phyloP scores from a whole-genome alignment of 192 early-diverging fungal species.

The Phlyctochytrium bullatum region DNA sequence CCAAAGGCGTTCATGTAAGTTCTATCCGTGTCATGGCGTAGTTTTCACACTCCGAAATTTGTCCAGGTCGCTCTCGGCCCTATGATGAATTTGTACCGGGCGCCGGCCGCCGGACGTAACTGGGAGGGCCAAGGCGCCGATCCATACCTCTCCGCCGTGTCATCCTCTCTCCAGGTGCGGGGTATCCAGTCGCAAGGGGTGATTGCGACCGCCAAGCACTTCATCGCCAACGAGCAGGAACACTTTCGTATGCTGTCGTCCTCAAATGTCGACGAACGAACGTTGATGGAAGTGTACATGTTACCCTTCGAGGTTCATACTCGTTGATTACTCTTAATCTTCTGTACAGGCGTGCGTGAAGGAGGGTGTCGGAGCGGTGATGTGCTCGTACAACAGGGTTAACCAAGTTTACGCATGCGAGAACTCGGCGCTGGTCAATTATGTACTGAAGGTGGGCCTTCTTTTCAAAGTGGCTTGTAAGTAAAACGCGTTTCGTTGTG shows the following conservation, averaged over 20 bases:
- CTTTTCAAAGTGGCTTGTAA: neutral
- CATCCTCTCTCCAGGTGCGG: conserved; percentile 27
- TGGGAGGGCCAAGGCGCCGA: conserved; percentile 53
- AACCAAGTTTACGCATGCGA: conserved; percentile 58
- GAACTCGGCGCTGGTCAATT: conserved; percentile 42
- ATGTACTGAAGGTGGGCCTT: conserved; percentile 51
- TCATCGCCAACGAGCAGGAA: conserved; percentile 55
- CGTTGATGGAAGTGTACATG: conserved; percentile 61
- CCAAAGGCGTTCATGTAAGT: conserved; percentile 44
- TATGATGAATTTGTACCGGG: conserved; percentile 38
- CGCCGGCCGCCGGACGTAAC: conserved; percentile 35
- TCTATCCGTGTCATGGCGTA: neutral
- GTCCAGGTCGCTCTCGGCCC: conserved; percentile 24
- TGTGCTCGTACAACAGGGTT: conserved; percentile 66
- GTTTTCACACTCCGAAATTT: neutral
- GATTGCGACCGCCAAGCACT: conserved; percentile 58
- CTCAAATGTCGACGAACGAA: conserved; percentile 47
- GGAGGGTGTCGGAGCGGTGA: conserved; percentile 55
- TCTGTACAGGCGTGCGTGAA: conserved; percentile 36
- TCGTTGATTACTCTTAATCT: conserved; percentile 8
- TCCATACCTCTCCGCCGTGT: conserved; percentile 40
- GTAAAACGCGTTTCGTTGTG: too few relatives aligned
- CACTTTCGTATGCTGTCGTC: conserved; percentile 13
- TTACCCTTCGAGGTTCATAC: conserved; percentile 49
- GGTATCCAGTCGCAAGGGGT: conserved; percentile 51